Percentiles rank a stretch among this genome's conserved stretches.
These are phyloP conservation scores for Pseudogymnoascus sp. DNA, from an alignment of 2,329 filamentous ascomycete species.

Conservation along the genomic window DNA sequence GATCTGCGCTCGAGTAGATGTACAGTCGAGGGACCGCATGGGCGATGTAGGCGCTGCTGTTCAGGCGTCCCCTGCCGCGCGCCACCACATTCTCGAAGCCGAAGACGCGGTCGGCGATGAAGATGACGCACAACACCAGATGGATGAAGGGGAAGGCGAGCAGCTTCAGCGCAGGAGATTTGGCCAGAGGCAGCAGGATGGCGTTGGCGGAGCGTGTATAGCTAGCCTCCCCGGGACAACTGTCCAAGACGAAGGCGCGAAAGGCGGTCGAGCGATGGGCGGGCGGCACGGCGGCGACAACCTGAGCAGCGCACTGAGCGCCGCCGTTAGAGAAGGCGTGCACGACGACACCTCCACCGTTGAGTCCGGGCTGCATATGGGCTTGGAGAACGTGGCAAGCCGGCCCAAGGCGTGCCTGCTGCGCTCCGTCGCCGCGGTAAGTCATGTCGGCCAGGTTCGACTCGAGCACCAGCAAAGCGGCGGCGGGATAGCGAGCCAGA, in stretches of 20 bases:
- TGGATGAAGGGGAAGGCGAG: neutral
- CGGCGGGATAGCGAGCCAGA: slow-evolving; percentile 41
- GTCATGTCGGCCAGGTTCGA: neutral
- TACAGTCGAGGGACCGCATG: neutral
- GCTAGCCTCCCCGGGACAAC: slow-evolving; percentile 14
- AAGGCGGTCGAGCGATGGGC: neutral
- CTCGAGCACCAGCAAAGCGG: slow-evolving; percentile 20
- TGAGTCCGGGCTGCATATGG: slow-evolving; percentile 13
- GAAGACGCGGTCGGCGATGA: slow-evolving; percentile 48
- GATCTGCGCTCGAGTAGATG: neutral
- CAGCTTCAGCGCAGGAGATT: neutral
- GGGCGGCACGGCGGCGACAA: slow-evolving; percentile 15
- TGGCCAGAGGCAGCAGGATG: neutral
- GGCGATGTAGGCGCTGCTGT: neutral
- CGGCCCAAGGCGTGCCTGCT: slow-evolving; percentile 28
- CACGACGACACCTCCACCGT: slow-evolving; percentile 36
- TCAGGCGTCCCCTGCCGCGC: neutral
- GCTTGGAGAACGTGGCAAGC: slow-evolving; percentile 28
- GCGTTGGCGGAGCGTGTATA: neutral
- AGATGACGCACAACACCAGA: slow-evolving; percentile 49
- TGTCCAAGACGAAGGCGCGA: slow-evolving; percentile 19
- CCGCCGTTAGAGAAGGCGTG: slow-evolving; percentile 55
- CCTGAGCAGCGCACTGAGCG: slow-evolving; percentile 29
- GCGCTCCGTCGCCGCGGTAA: neutral
- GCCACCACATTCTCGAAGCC: neutral